phyloP scores from a whole-genome alignment of 495 filamentous ascomycete genomes.

The Aspergillus sclerotiicarbonarius region DNA sequence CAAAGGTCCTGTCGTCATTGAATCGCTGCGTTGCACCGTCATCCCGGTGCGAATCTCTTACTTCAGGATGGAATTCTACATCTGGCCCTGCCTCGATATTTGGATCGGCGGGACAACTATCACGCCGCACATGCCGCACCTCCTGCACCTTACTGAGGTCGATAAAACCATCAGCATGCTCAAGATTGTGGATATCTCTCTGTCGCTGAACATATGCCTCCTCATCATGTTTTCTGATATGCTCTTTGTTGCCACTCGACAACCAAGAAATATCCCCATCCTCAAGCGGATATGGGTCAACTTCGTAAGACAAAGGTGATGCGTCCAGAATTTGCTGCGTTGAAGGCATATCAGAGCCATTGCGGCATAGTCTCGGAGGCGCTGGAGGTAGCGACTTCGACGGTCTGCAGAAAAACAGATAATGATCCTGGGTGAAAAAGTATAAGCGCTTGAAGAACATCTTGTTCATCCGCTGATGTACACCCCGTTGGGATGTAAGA shows the following conservation, averaged over 20 bases:
- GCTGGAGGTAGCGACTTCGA: slow-evolving; percentile 63
- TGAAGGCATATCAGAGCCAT: slow-evolving; percentile 50
- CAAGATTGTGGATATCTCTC: slow-evolving; percentile 58
- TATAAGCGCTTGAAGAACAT: slow-evolving; percentile 72
- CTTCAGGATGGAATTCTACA: slow-evolving; percentile 50
- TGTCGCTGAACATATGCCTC: slow-evolving; percentile 62
- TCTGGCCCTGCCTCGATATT: slow-evolving; percentile 47
- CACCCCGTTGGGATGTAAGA: slow-evolving; percentile 63
- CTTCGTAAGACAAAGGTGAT: slow-evolving; percentile 60
- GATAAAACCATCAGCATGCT: slow-evolving; percentile 64
- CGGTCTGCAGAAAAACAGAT: slow-evolving; percentile 64
- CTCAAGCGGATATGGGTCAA: slow-evolving; percentile 61
- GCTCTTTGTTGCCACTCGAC: slow-evolving; percentile 38
- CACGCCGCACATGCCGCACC: slow-evolving; percentile 53
- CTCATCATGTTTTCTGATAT: slow-evolving; percentile 51
- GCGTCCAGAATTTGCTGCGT: slow-evolving; percentile 55
- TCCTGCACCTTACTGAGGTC: slow-evolving; percentile 58
- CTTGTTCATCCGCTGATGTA: slow-evolving; percentile 57
- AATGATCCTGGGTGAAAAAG: slow-evolving; percentile 68
- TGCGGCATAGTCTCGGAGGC: slow-evolving; percentile 54
- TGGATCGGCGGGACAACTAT: slow-evolving; percentile 50
- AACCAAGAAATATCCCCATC: slow-evolving; percentile 61
- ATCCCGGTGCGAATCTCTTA: slow-evolving; percentile 44
- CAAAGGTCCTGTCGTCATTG: slow-evolving; percentile 61
- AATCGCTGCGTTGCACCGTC: slow-evolving; percentile 53